Percentiles rank a stretch among this genome's conserved stretches.
Conservation (phyloP, 1,284 basidiomycete genomes). For the Porodaedalea pini region DNA sequence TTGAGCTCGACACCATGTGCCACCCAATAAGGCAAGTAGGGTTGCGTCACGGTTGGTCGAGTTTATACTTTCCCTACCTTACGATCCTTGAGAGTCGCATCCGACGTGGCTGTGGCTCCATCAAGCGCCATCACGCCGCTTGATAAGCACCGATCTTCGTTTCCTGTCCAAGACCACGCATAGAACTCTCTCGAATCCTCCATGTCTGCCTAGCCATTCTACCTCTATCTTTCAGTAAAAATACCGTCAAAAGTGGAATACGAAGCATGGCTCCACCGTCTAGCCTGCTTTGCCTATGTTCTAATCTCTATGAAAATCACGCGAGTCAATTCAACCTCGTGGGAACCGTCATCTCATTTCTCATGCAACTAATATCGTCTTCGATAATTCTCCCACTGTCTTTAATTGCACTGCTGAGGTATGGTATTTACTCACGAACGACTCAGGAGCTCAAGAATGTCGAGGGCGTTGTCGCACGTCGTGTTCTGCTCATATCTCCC, state of each 20-base stretch:
- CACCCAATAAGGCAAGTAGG: no score
- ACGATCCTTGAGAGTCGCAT: no score
- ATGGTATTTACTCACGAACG: not conserved
- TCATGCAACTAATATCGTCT: not conserved
- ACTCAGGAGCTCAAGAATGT: not conserved
- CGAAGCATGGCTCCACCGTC: not conserved
- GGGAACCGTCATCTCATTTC: not conserved
- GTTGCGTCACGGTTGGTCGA: no score
- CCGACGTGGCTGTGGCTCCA: no score
- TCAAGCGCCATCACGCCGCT: no score
- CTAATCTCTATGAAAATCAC: not conserved
- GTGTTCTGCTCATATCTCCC: not conserved
- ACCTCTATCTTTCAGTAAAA: not conserved
- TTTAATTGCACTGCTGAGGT: not conserved
- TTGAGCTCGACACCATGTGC: no score
- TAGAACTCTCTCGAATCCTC: not conserved
- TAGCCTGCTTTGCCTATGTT: not conserved
- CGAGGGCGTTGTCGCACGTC: not conserved
- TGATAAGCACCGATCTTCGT: not conserved
- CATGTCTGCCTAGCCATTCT: not conserved
- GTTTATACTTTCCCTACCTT: no score
- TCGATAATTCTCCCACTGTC: not conserved
- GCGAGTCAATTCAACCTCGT: slow-evolving; percentile 4
- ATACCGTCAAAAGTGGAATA: not conserved
- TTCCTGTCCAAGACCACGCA: not conserved